These are phyloP conservation scores for Crithidia thermophila DNA, from an alignment of 208 protist species.

Conservation along the genomic window DNA sequence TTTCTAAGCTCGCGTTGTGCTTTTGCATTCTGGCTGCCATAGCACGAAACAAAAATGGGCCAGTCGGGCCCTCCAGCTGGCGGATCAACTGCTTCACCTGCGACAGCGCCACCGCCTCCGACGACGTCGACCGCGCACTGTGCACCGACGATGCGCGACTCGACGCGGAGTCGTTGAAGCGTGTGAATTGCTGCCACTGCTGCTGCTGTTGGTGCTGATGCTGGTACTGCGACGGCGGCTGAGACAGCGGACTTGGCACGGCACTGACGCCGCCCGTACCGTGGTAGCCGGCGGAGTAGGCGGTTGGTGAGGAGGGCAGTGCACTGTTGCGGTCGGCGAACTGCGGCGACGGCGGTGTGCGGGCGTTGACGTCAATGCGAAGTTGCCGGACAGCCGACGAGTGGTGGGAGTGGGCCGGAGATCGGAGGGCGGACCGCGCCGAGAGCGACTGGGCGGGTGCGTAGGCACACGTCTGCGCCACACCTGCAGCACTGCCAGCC, in stretches of 20 bases:
- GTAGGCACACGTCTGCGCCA: neutral
- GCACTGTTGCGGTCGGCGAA: neutral
- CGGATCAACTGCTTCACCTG: slow-evolving; percentile 9
- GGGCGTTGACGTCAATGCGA: slow-evolving; percentile 4
- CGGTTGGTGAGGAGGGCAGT: neutral
- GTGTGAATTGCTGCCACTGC: neutral
- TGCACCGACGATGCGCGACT: slow-evolving; percentile 27
- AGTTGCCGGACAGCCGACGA: neutral
- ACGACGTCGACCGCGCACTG: slow-evolving; percentile 21
- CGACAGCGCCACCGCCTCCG: slow-evolving; percentile 4
- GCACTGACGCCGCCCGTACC: neutral
- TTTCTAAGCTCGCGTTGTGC: neutral
- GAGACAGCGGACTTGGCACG: neutral
- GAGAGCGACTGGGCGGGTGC: neutral
- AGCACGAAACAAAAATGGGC: slow-evolving; percentile 21
- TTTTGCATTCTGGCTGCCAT: slow-evolving; percentile 3
- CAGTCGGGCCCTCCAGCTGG: slow-evolving; percentile 20
- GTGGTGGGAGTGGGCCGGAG: slow-evolving; percentile 1
- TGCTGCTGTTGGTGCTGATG: neutral
- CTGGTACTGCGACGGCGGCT: neutral
- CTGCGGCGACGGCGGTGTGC: slow-evolving; percentile 3
- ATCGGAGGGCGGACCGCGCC: neutral
- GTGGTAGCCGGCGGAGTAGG: neutral
- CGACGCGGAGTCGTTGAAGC: slow-evolving; percentile 21
- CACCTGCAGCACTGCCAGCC: neutral